Evolutionary conservation across 805 yeast species (phyloP).

Genomic region (Lipomyces sp.): DNA sequence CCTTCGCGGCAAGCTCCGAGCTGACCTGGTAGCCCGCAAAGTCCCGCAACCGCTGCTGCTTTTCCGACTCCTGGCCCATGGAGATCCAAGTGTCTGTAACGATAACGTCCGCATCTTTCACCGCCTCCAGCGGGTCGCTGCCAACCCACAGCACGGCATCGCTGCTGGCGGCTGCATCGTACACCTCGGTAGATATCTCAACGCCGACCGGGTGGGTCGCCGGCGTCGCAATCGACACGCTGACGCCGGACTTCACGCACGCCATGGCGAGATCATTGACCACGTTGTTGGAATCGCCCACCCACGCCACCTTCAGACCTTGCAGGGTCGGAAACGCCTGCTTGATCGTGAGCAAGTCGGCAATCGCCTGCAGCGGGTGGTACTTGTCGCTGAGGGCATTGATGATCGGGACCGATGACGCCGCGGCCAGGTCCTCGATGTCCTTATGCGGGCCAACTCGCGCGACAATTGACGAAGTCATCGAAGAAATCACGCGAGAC

Average conservation of each 20-base stretch:
- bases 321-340: slow-evolving; percentile 57
- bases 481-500: slow-evolving; percentile 82
- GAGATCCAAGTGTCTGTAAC: slow-evolving; percentile 98
- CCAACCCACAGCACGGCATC: slow-evolving; percentile 49
- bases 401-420: slow-evolving; percentile 86
- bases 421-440: slow-evolving; percentile 69
- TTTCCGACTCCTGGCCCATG: slow-evolving; percentile 94
- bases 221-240: slow-evolving; percentile 83
- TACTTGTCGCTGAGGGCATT: slow-evolving; percentile 89
- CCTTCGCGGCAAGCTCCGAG: slow-evolving; percentile 53
- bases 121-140: slow-evolving; percentile 73
- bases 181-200: slow-evolving; percentile 55
- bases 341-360: slow-evolving; percentile 82
- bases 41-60: slow-evolving; percentile 64
- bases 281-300: slow-evolving; percentile 95
- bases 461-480: slow-evolving; percentile 97
- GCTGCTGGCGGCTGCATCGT: slow-evolving; percentile 26
- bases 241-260: slow-evolving; percentile 76
- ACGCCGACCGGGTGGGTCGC: slow-evolving; percentile 60
- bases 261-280: slow-evolving; percentile 91
- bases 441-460: slow-evolving; percentile 85
- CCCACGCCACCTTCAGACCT: slow-evolving; percentile 82
- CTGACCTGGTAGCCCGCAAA: slow-evolving; percentile 87
- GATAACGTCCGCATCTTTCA: slow-evolving; percentile 68
- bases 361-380: slow-evolving; percentile 94